Evolutionary conservation across 73 alveolate species (phyloP), one percentile per base, ranked within the genome.

Genomic region (Paramecium sexaurelia): DNA sequence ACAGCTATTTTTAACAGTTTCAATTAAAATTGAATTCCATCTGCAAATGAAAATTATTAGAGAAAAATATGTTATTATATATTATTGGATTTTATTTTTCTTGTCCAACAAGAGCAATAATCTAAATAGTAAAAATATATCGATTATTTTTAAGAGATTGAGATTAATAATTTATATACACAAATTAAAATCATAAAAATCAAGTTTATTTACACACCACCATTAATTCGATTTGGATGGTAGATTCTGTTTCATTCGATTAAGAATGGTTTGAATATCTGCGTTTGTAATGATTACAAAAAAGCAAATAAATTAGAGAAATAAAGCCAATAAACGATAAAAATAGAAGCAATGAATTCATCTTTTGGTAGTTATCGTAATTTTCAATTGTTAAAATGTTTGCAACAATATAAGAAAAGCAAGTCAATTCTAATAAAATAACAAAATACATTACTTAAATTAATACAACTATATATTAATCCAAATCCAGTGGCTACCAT

Each of bases 401-500:
- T 10, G 67, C 67, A 51, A 51, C 67, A 5, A 51, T 17, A 51
- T 51, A 51, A 17, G 67, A 51, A 13, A 51, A 51, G 17, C 67
- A 51, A 51, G 67, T 51, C 29, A 51, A 51, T 51, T 51, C 67
- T 51, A 51, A 1, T 6, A 51, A 17, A 51, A 10, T 10, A 8
- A 10, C 13, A 43, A 43, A 45, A 13, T 19, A 51, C 4, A 17
- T 17, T 51, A 51, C 67, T 29, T 32, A 85, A 92, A 73, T 96
- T 96, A 56, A 94, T 90, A 13, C 95, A 88, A 26, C 98, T 95
- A 15, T 96, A 92, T 7, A 93, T 90, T 36, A 96, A 51, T 55
- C 98, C 99, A 69, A 95, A 96, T 27, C 98, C 99, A 37, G 99
- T 84, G 35, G 98, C 99, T 8, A 96, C 97, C 33, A 95, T 91